These are phyloP conservation scores for Penicillium sp. DNA, from an alignment of 2,329 filamentous ascomycete genomes.

Conservation along the genomic window DNA sequence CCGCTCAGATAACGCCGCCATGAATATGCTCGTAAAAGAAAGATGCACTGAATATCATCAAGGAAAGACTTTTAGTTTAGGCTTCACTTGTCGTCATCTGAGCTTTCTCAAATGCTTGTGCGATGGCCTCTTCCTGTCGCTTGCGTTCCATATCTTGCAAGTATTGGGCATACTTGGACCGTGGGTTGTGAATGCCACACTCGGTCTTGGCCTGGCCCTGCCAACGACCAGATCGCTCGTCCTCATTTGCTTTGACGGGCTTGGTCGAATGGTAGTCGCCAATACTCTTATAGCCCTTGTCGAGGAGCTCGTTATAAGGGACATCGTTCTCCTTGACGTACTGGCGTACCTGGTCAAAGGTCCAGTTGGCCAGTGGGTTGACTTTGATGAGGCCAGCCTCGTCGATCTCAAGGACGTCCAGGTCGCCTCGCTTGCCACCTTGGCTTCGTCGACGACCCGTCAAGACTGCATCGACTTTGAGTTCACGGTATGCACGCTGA, in stretches of 20 bases:
- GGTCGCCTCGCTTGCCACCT: slow-evolving; percentile 83
- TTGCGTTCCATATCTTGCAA: slow-evolving; percentile 69
- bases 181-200: slow-evolving; percentile 98
- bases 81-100: slow-evolving; percentile 22
- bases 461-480: slow-evolving; percentile 83
- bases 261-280: slow-evolving; percentile 98
- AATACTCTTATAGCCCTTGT: slow-evolving; percentile 94
- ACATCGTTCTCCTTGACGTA: slow-evolving; percentile 85
- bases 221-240: slow-evolving; percentile 94
- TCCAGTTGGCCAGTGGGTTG: slow-evolving; percentile 95
- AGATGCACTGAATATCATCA: no score
- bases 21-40: slow-evolving; percentile 2
- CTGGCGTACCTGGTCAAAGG: slow-evolving; percentile 79
- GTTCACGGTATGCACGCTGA: slow-evolving; percentile 80
- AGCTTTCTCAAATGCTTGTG: slow-evolving; percentile 37
- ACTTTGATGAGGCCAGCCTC: slow-evolving; percentile 92
- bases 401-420: slow-evolving; percentile 90
- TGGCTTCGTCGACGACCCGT: slow-evolving; percentile 90
- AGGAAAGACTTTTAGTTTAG: slow-evolving; percentile 16
- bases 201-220: slow-evolving; percentile 95
- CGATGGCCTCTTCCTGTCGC: slow-evolving; percentile 55
- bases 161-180: slow-evolving; percentile 86
- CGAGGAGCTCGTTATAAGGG: slow-evolving; percentile 87
- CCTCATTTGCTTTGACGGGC: slow-evolving; percentile 84
- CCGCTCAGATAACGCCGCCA: slow-evolving; percentile 10